Evolutionary conservation across 2,329 filamentous ascomycete genomes (phyloP), one percentile per base, ranked within the genome.

Genomic region (Calonectria pauciramosa): DNA sequence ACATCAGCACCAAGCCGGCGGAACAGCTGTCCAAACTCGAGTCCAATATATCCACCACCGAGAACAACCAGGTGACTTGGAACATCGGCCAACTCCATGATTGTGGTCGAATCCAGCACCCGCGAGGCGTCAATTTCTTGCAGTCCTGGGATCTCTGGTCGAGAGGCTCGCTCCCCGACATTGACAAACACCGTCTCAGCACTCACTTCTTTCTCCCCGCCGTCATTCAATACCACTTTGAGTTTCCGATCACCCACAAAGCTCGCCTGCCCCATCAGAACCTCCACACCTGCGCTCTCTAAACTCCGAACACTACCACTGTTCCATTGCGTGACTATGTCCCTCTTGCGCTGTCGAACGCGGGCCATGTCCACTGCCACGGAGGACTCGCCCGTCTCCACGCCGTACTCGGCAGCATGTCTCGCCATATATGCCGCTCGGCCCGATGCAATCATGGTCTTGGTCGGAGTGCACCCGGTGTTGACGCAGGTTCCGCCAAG

Each of bases 391-490:
- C 81, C 80, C 26, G 79, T 59, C 32, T 83, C 79, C 18, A 90
- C 84, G 11, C 89, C 89, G 78, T 89, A 90, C 47, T 89, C 86
- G 4, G 76, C 78, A 0, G 83, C 86, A 2, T 88, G 83, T 3
- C 82, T 78, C 1, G 86, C 81, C 13, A 89, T 74, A 77, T 90
- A 87, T 2, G 89, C 89, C 3, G 87, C 85, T 5, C 88, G 83
- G 1, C 88, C 90, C 26, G 87, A 89, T 4, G 89, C 86, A 64
- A 91, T 87, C 86, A 91, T 87, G 11, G 90, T 91, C 80, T 91
- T 91, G 26, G 90, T 91, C 0, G 89, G 89, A 14, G 89, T 91
- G 77, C 90, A 91, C 6, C 89, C 89, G 74, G 89, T 88, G 71
- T 91, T 90, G 69, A 91, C 82, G 75, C 89, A 91, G 71, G 87